Evolutionary conservation across 352 stramenopile species (phyloP), one percentile per base, ranked within the genome.

Genomic region (Aphanomyces cochlioides): DNA sequence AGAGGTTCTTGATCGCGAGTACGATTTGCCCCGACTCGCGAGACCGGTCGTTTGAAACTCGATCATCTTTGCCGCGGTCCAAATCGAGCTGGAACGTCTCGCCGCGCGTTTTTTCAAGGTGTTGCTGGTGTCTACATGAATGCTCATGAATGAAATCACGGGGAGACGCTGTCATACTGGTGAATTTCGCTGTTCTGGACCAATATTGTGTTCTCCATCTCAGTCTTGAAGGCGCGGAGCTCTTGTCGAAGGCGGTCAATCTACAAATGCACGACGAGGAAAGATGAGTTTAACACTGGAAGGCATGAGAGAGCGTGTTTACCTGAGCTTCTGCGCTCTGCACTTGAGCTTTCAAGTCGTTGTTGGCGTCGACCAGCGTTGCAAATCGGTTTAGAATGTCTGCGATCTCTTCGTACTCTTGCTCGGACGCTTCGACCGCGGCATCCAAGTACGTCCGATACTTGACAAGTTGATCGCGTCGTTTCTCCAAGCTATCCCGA

Each of bases 1-100:
- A 97, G 40, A 97, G 69, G 68, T 98, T 98, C n/a, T 82, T 90
- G 56, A 97, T 87, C 10, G 89, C 92, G 73, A 96, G 82, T 63
- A 96, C 79, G 72, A 97, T 94, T 76, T 97, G 89, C 0, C 88
- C 89, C 5, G 83, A 93, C 74, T 97, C 88, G 34, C 87, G 82
- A 48, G 79, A 93, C 58, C 86, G 80, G 68, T 95, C 86, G 69
- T 96, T 96, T 12, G 80, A 85, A 58, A 89, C 73, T 65, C 87
- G 79, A 54, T 95, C 78, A 57, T 83, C 87, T 56, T 85, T 78
- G 70, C 95, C 79, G 3, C 83, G 81, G 59, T 95, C 89, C 12
- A 93, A 75, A 67, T 96, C 87, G n/a, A 93, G 75, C 47, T 92
- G 88, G 47, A 91, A 67, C 36, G 85, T 80, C 66, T 95, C 84